Evolutionary conservation across 2,329 filamentous ascomycete genomes (phyloP), one percentile per base, ranked within the genome.

Genomic region (Colletotrichum truncatum): DNA sequence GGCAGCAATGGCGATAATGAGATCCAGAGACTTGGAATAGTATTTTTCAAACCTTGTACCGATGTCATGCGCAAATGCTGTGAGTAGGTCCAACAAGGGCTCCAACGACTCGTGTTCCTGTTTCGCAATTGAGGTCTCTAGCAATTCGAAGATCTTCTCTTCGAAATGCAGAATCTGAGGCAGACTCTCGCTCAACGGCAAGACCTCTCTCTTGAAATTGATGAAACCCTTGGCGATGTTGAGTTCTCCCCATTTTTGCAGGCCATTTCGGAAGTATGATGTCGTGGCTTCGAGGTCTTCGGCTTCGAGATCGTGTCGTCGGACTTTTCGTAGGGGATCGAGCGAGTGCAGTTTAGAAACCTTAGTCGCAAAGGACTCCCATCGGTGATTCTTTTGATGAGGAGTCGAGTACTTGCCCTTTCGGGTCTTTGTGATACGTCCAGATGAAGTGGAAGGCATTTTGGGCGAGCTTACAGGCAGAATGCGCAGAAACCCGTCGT

Each of bases 1-100:
- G 57, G 90, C 90, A 10, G 94, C 94, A 69, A 98, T 87, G 14
- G 89, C 88, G 38, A 93, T 87, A 58, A 99, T 89, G 57, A 97
- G 82, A 57, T 84, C 86, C 63, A 99, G 87, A 25, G 92, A 89
- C 54, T 87, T 85, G 46, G 89, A 85, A 76, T 97, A 98, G 77
- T 97, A 89, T 73, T 92, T 93, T 78, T 98, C 94, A 73, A 99
- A 99, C 49, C 90, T 86, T 16, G 86, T 85, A 53, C 95, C 95
- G 60, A 99, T 79, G 73, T 99, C 97, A 75, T 97, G 94, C n/a
- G 96, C 94, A 74, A 99, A 94, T 39, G 96, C 93, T 11, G 94
- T 93, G 64, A 98, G 79, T n/a, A 99, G 87, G 69, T 92, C 93
- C 64, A 99, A 81, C 39, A 99, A 81, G 9, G 96, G 93, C 74